Base-by-base conservation (phyloP, 768 basidiomycete species). In the Galerina sulciceps region DNA sequence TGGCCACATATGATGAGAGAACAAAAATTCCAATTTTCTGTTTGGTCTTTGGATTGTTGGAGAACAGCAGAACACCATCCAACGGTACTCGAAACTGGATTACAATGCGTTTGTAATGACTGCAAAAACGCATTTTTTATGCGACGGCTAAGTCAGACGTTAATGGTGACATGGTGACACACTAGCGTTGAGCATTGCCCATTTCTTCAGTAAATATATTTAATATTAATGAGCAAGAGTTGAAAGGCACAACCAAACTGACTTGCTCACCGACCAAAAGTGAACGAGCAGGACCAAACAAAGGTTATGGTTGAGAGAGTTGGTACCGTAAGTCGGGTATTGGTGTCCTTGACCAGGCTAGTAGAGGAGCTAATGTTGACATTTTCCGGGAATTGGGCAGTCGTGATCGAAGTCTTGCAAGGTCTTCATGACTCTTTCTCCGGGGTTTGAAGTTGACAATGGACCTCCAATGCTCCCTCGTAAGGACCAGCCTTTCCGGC, bases 361-460 rank as follows among this genome's bases (percentile, higher is more conserved):
- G 53, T 38, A 53, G 50, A 40, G 49, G 41, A 23, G 55, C 53
- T 23, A 63, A 45, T 38, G 55, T 60, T 22, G 62, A 62, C 45
- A 51, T 58, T 41, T 40, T n/a, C 26, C 42, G 23, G n/a, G 14
- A 42, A 26, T 23, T 14, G 10, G 22, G 26, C 22, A 26, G 49
- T 6, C 9, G 13, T 15, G 13, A 18, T 17, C 31, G 35, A 8
- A 49, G 15, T 18, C 10, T 26, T 11, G 22, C 6, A 10, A 15
- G 13, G 49, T 35, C 15, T 34, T 38, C 20, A 26, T 38, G 49
- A 36, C 17, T 42, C 51, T 47, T 35, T 37, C 43, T 49, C 40
- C 53, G 49, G 4, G 75, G 73, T 53, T 67, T 71, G 70, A 83
- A 87, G 44, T 81, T 78, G 26, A 86, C 88, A 20, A 77, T 75